Evolutionary conservation across 2,329 filamentous ascomycete species (phyloP), one percentile per base, ranked within the genome.

Genomic region (Beauveria rudraprayagi): DNA sequence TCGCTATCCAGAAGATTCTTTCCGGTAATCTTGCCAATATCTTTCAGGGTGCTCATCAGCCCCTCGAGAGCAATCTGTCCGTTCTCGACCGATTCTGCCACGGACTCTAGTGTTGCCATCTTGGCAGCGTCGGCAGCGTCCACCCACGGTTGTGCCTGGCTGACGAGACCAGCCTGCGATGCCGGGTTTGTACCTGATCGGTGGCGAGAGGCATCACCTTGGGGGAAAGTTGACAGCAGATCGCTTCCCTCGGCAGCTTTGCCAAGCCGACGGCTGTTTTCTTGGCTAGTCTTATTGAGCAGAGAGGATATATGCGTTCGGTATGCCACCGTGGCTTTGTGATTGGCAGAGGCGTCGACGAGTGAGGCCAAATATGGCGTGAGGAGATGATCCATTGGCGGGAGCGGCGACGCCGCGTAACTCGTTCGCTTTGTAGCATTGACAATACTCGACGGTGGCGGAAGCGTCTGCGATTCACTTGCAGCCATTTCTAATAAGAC

Each of bases 241-340:
- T 85, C 83, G 66, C 85, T 88, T 67, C 87, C 84, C 54, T 87
- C 81, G 11, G 80, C 77, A 3, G 88, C 73, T 61, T 79, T 82
- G 54, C 79, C 77, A 8, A 88, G 72, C 1, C 73, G 69, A 68
- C 82, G 78, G 57, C 75, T 73, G 16, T 77, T 76, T 11, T 83
- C 79, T 62, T 80, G 80, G 24, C 76, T 73, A 64, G 85, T 78
- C 63, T 77, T 81, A 22, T 76, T 69, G 14, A 88, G 71, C 17
- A 75, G 69, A 17, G 75, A 68, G 62, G 78, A 82, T 53, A 85
- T 72, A 67, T 87, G 79, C 0, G 83, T 77, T 65, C 85, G 87
- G 64, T 87, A 81, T 37, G 80, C 72, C 50, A 86, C 82, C 28
- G 80, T 71, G 0, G 75, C 74, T 67, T 83, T 87, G 69, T 88